Evolutionary conservation across 768 basidiomycete genomes (phyloP), one percentile per base, ranked within the genome.

Genomic region (Suillus ampliporus): DNA sequence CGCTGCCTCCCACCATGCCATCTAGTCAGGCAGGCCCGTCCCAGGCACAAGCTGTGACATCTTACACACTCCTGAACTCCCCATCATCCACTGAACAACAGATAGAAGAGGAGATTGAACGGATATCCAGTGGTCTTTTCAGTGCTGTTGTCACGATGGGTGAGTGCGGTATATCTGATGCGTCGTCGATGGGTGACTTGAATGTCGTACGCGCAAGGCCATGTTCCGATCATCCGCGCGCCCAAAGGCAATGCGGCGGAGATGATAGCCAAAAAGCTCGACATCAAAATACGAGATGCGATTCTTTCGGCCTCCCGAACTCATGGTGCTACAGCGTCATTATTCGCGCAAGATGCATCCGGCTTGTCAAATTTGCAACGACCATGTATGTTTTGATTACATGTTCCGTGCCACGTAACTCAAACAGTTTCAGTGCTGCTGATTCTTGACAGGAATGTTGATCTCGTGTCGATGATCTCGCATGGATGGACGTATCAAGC

Each of bases 401-500:
- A 38, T 43, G 46, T 21, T 26, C 35, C n/a, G 44, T 37, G 6
- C 40, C 48, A 56, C 19, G 50, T 23, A 56, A 68, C 64, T 63
- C 14, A 68, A 44, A n/a, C 58, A 13, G 44, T 47, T 40, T 8
- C 69, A 97, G 96, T 99, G 53, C 83, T 99, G 9, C 88, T 98
- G 58, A 89, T 99, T 60, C 81, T 99, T 50, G 97, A 99, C 73
- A 85, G 97, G 28, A 99, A 99, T 71, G 82, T 99, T 60, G 97
- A 99, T 71, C 83, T 99, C 15, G 91, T 95, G 2, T 91, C 97
- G 9, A 92, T 96, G 82, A 73, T 99, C 21, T 91, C 92, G 2
- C 97, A 99, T 71, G 96, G 96, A 3, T 99, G 97, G 97, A 99
- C 97, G 43, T 99, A 99, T 70, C 97, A 99, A 77, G 95, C 97